Conservation (phyloP, 495 filamentous ascomycete species). For the Penicillium turbatum region DNA sequence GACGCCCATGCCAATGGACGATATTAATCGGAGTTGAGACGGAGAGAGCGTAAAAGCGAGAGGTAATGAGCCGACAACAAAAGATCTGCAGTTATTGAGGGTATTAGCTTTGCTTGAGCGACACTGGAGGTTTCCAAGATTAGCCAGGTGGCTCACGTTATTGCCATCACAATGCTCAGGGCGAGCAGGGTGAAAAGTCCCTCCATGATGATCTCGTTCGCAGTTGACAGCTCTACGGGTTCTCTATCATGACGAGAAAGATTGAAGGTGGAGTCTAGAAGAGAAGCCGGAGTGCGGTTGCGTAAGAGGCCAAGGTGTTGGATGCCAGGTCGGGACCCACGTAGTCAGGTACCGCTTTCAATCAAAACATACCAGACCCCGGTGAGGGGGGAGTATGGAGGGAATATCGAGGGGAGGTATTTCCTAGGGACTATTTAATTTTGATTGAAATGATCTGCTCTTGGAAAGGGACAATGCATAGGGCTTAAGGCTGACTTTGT, state of each 20-base stretch:
- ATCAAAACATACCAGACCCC: constrained; percentile 5
- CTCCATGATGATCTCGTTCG: constrained; percentile 52
- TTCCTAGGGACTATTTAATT: not conserved
- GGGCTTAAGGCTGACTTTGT: not conserved
- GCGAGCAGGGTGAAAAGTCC: constrained; percentile 83
- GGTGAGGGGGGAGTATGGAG: constrained; percentile 3
- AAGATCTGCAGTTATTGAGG: constrained; percentile 61
- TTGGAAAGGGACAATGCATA: not conserved
- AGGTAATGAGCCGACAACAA: constrained; percentile 89
- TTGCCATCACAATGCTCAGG: constrained; percentile 86
- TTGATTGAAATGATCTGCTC: not conserved
- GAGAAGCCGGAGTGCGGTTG: not conserved
- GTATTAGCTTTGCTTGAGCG: constrained; percentile 12
- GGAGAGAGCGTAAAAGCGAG: constrained; percentile 86
- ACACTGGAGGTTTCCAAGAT: not conserved
- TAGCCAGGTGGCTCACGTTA: constrained; percentile 62
- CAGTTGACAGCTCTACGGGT: constrained; percentile 22
- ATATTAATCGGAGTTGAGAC: constrained; percentile 82
- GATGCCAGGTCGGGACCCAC: constrained; percentile 8
- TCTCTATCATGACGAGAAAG: constrained; percentile 21
- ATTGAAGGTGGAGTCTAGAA: not conserved
- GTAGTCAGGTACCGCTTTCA: constrained; percentile 11
- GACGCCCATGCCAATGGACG: constrained; percentile 89
- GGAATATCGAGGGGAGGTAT: not conserved
- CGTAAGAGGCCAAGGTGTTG: constrained; percentile 9